A percentile compares a stretch with the other conserved stretches of the same genome.
These are phyloP conservation scores for Dimocarpus longan DNA, from an alignment of 345 rosid species.

Conservation along the genomic window DNA sequence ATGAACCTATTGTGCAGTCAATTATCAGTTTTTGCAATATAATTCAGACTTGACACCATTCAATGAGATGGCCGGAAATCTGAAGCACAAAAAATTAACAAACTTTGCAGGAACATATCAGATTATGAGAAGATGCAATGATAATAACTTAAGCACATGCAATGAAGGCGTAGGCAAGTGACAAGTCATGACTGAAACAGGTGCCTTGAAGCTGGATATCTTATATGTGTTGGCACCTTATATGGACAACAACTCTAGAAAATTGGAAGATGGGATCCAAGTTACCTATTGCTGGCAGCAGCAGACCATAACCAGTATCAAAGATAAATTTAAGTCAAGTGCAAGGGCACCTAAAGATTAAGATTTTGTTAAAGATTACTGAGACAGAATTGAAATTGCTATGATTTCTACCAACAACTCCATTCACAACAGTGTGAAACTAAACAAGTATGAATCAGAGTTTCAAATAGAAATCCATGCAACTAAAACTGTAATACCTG, in stretches of 20 bases:
- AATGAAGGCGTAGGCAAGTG: neutral
- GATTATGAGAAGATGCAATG: constrained; percentile 1
- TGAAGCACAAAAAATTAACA: neutral
- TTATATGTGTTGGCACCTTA: neutral
- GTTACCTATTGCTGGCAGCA: neutral
- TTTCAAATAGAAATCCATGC: neutral
- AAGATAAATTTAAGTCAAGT: neutral
- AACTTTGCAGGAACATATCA: neutral
- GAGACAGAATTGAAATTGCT: neutral
- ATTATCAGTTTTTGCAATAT: constrained; percentile 11
- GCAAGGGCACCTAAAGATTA: no score
- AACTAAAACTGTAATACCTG: no score
- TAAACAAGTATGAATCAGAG: neutral
- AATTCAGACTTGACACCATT: neutral
- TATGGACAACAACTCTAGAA: neutral
- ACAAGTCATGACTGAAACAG: neutral
- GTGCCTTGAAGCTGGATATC: neutral
- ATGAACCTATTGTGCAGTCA: constrained; percentile 62
- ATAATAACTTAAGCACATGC: neutral
- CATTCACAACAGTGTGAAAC: neutral
- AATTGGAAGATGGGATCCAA: neutral
- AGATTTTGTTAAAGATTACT: neutral
- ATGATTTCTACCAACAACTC: constrained; percentile 5
- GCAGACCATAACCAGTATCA: neutral
- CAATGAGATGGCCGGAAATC: neutral